Evolutionary conservation across 2,329 filamentous ascomycete species (phyloP).

Genomic region (Colletotrichum brevisporum): DNA sequence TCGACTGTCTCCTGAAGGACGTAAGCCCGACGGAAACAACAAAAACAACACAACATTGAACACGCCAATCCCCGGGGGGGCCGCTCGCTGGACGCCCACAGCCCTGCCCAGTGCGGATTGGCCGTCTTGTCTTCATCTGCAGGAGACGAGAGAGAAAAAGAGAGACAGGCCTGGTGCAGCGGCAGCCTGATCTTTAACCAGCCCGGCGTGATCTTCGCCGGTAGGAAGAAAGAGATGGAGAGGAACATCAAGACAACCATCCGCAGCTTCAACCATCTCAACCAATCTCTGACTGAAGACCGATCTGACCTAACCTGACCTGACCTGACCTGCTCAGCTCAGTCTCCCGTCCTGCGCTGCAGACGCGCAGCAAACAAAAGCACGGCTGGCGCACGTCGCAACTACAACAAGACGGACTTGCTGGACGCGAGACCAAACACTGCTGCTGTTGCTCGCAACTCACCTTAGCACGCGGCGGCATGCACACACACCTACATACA

Average conservation of each 20-base stretch:
- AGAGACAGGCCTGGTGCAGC: too few species aligned
- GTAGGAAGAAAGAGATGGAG: too few species aligned
- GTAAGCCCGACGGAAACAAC: slow-evolving; percentile 24
- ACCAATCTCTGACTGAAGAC: too few species aligned
- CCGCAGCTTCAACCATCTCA: too few species aligned
- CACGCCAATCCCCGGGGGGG: slow-evolving; percentile 25
- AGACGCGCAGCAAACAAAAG: slow-evolving; percentile 20
- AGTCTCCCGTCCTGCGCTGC: background rate
- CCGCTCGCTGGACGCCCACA: background rate
- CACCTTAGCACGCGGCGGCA: slow-evolving; percentile 12
- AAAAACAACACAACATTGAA: slow-evolving; percentile 34
- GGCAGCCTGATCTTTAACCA: too few species aligned
- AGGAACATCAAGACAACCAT: too few species aligned
- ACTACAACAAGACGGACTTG: background rate
- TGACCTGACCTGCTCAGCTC: too few species aligned
- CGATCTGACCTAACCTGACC: too few species aligned
- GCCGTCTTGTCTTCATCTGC: background rate
- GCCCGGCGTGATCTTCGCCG: too few species aligned
- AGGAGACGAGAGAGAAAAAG: too few species aligned
- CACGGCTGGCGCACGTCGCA: slow-evolving; percentile 9
- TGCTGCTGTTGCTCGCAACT: background rate
- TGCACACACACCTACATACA: slow-evolving; percentile 5
- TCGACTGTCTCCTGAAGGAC: slow-evolving; percentile 25
- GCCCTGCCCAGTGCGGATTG: background rate
- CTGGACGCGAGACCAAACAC: background rate